A percentile compares a stretch with the other conserved stretches of the same genome.
These are phyloP conservation scores for Apiospora pterosperma DNA, from an alignment of 2,329 filamentous ascomycete genomes.

Conservation along the genomic window DNA sequence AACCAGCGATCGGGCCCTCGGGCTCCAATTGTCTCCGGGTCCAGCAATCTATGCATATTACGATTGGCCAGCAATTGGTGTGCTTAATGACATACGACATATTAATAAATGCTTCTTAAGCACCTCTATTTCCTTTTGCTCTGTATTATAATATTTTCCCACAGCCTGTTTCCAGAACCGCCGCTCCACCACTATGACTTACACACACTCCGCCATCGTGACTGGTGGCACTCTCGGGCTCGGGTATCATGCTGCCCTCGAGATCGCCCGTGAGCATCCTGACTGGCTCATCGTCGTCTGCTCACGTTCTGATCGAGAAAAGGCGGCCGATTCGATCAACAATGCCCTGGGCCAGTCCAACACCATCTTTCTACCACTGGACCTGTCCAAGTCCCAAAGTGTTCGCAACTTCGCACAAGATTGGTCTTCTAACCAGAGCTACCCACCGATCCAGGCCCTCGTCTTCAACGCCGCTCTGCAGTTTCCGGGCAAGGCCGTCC, in stretches of 20 bases:
- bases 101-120: too few relatives aligned
- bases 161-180: too few relatives aligned
- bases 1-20: too few relatives aligned
- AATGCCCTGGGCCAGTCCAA: conserved; percentile 35
- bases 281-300: conserved; percentile 38
- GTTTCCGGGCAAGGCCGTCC: conserved; percentile 30
- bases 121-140: too few relatives aligned
- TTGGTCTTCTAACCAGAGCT: conserved; percentile 26
- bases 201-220: conserved; percentile 28
- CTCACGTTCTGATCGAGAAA: conserved; percentile 38
- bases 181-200: neutral
- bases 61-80: too few relatives aligned
- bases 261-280: conserved; percentile 36
- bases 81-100: too few relatives aligned
- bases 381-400: conserved; percentile 35
- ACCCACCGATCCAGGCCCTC: conserved; percentile 40
- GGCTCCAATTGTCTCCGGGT: too few relatives aligned
- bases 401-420: conserved; percentile 38
- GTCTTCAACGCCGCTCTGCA: conserved; percentile 48
- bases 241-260: conserved; percentile 37
- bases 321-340: conserved; percentile 41
- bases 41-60: too few relatives aligned
- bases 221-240: conserved; percentile 44
- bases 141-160: too few relatives aligned
- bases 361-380: conserved; percentile 37